phyloP scores from a whole-genome alignment of 176 grass and related monocot species.

The Hordeum marinum region DNA sequence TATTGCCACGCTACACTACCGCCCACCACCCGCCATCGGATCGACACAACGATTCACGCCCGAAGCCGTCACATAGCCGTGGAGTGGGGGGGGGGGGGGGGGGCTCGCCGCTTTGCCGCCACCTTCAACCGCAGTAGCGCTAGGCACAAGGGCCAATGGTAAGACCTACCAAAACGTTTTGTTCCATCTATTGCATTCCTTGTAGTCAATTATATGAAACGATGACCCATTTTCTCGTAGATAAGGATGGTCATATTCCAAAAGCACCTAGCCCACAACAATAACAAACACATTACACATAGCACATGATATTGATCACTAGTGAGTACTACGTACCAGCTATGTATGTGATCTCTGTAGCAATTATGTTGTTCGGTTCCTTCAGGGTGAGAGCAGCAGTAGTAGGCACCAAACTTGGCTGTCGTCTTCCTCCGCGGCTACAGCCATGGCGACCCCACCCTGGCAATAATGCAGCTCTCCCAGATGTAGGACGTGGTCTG shows the following conservation, averaged over 20 bases:
- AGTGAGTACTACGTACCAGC: not conserved
- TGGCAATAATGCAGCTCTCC: constrained; percentile 38
- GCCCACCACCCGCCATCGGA: too few relatives aligned
- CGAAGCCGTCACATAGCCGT: too few relatives aligned
- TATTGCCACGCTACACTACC: too few relatives aligned
- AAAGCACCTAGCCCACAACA: not conserved
- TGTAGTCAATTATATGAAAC: not conserved
- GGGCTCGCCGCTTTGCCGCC: too few relatives aligned
- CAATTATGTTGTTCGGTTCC: constrained; percentile 26
- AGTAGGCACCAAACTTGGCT: constrained; percentile 31
- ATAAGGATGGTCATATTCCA: constrained; percentile 21
- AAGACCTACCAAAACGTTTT: not conserved
- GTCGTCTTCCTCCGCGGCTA: constrained; percentile 23
- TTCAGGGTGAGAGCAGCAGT: not conserved
- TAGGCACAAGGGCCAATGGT: too few relatives aligned
- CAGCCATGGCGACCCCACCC: not conserved
- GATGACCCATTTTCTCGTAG: not conserved
- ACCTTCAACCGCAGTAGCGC: too few relatives aligned
- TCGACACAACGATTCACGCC: too few relatives aligned
- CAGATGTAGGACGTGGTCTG: constrained; percentile 24
- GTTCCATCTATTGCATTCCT: not conserved
- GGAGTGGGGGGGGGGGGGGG: too few relatives aligned
- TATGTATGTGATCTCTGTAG: constrained; percentile 29
- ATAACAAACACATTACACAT: not conserved
- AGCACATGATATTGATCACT: constrained; percentile 13